Evolutionary conservation across 805 yeast genomes (phyloP).

Genomic region (Metschnikowia sp.): DNA sequence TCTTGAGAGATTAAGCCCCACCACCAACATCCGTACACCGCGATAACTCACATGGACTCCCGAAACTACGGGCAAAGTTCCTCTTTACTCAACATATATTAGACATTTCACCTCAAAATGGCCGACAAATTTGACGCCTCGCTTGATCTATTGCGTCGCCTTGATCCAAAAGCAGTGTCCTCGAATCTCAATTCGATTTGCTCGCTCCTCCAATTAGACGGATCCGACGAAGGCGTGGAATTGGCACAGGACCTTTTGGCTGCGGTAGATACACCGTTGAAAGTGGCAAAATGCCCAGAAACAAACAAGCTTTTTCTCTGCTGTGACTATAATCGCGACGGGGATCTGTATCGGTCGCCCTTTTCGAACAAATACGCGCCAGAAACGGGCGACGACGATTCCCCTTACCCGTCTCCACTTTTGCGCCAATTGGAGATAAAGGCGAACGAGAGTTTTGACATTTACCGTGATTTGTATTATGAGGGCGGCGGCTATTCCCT

Average conservation of each 20-base stretch:
- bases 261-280: slow-evolving; percentile 82
- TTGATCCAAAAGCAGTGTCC: slow-evolving; percentile 62
- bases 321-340: slow-evolving; percentile 94
- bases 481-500: slow-evolving; percentile 86
- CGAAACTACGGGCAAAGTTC: too few species aligned
- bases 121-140: slow-evolving; percentile 67
- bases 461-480: slow-evolving; percentile 89
- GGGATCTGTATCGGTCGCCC: slow-evolving; percentile 89
- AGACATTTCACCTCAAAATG: slow-evolving; percentile 12
- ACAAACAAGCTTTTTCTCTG: slow-evolving; percentile 69
- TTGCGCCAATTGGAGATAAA: slow-evolving; percentile 72
- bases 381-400: slow-evolving; percentile 41
- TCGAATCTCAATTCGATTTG: slow-evolving; percentile 46
- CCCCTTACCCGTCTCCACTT: slow-evolving; percentile 62
- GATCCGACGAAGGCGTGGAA: slow-evolving; percentile 34
- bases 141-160: slow-evolving; percentile 69
- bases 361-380: slow-evolving; percentile 79
- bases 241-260: slow-evolving; percentile 85
- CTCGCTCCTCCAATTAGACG: slow-evolving; percentile 35
- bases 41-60: not conserved
- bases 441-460: slow-evolving; percentile 88
- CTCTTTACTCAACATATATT: not conserved
- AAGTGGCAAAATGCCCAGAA: slow-evolving; percentile 45
- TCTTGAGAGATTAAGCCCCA: not conserved
- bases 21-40: not conserved